phyloP scores from a whole-genome alignment of 2,329 filamentous ascomycete genomes.

The Talaromyces funiculosus region DNA sequence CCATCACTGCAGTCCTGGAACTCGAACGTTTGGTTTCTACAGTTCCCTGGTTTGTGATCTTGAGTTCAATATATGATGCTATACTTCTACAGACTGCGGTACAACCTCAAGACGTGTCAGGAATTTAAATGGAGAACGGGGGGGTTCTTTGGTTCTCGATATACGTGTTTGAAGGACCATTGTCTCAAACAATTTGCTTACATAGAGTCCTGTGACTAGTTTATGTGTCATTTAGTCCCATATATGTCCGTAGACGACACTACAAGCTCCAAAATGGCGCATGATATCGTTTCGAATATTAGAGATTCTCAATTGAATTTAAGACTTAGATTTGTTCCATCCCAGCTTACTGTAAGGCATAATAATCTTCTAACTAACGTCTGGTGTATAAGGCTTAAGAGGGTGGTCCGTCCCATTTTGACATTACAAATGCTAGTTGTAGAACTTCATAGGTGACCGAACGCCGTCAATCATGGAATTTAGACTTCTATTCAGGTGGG shows the following conservation, averaged over 20 bases:
- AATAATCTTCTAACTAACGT: not conserved
- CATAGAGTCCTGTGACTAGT: not conserved
- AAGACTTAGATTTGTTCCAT: not conserved
- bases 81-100: not conserved
- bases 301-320: not conserved
- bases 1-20: not conserved
- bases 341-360: not conserved
- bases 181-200: not conserved
- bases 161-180: not conserved
- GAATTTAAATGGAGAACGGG: not conserved
- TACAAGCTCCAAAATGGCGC: not conserved
- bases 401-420: not conserved
- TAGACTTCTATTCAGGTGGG: not conserved
- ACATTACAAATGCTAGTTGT: not conserved
- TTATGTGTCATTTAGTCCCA: not conserved
- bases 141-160: not conserved
- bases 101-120: not conserved
- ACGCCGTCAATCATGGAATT: not conserved
- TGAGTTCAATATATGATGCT: not conserved
- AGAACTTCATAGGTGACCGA: not conserved
- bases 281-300: not conserved
- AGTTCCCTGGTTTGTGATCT: not conserved
- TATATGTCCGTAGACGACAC: not conserved
- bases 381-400: not conserved
- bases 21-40: not conserved